Base-by-base conservation (phyloP, 2,329 filamentous ascomycete species). In the Orbilia blumenaviensis region DNA sequence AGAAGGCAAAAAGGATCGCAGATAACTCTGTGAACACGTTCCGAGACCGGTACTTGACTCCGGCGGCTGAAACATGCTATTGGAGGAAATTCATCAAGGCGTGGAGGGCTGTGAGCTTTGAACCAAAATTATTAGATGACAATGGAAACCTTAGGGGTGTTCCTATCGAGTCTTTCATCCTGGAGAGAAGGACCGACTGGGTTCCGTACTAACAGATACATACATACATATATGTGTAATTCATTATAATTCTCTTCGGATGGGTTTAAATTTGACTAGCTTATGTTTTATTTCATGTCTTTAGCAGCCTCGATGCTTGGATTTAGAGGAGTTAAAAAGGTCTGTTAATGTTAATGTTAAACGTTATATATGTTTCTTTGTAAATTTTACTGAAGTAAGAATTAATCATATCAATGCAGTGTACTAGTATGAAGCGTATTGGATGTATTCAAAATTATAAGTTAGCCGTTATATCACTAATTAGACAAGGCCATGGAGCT, bases 61-160 rank as follows among this genome's bases (percentile, higher is more conserved):
- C 86, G 0, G 85, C 86, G 2, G 86, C 86, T 0, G 85, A 88
- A 80, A 84, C 84, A 1, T 88, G 86, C 77, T 88, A 88, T 77
- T 88, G 86, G 86, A 83, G 86, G 9, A 82, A 84, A 50, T 78
- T 87, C 71, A 81, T 87, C 27, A 78, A 81, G 25, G 80, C 77
- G 1, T 84, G 83, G 82, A 79, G 77, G 32, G 77, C 77, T 10
- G 83, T 83, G 82, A 84, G 1, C 79, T 82, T 10, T 78, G 83
- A 44, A 82, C 83, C 72, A 78, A 78, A 8, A 78, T 74, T 27
- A 67, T 75, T 46, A 73, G 80, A 12, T 80, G 81, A 66, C 81
- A 82, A 7, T 81, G 69, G 62, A 29, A 80, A 71, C 79, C 8
- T 69, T 16, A 14, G 66, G 5, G 66, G 66, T 21, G 66, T 69